Conservation (phyloP, 495 filamentous ascomycete species). For the Clavariopsis aquatica region DNA sequence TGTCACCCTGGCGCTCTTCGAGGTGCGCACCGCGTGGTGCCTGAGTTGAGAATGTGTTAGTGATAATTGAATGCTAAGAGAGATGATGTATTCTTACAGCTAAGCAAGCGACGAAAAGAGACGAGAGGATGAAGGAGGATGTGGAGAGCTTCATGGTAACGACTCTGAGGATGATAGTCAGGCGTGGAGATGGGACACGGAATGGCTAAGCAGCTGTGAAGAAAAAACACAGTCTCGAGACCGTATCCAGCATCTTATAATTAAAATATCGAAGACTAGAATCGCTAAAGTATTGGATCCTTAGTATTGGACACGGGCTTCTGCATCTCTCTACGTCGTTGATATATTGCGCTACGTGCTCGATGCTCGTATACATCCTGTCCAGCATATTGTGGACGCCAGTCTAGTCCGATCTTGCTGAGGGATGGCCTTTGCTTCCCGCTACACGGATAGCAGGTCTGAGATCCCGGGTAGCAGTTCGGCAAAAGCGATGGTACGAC, state of each 20-base stretch:
- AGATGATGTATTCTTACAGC: constrained; percentile 1
- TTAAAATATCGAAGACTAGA: background rate
- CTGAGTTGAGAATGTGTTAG: background rate
- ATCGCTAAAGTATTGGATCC: background rate
- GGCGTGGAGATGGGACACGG: background rate
- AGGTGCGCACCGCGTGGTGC: constrained; percentile 11
- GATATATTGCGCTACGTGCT: constrained; percentile 1
- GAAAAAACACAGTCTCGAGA: background rate
- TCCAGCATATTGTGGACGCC: constrained; percentile 3
- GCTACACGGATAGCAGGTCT: background rate
- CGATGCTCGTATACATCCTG: background rate
- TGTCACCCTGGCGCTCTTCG: constrained; percentile 26
- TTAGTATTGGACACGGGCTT: background rate
- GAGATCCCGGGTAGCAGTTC: background rate
- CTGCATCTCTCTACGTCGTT: background rate
- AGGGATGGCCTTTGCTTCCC: background rate
- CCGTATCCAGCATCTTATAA: constrained; percentile 7
- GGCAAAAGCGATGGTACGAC: constrained; percentile 1
- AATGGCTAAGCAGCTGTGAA: background rate
- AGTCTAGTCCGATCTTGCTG: constrained; percentile 1
- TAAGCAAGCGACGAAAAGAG: background rate
- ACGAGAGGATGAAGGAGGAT: background rate
- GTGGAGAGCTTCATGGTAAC: constrained; percentile 4
- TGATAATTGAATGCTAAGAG: background rate
- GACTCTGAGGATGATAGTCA: background rate